Evolutionary conservation across 2,329 filamentous ascomycete species (phyloP).

Genomic region (Neocatenulostroma microsporum): DNA sequence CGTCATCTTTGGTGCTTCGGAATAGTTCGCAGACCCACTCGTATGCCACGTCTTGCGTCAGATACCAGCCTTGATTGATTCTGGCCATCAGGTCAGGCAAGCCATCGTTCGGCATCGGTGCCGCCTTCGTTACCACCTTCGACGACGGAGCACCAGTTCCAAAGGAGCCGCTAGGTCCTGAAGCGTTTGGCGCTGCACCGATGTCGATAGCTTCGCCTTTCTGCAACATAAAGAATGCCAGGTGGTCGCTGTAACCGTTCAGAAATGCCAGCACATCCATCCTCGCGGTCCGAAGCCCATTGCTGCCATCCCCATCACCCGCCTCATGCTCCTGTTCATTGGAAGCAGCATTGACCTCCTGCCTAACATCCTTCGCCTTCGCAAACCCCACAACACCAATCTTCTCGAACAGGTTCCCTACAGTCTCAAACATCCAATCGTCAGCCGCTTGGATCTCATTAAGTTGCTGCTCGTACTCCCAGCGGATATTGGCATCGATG

Average conservation of each 20-base stretch:
- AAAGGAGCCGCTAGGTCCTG: conserved; percentile 13
- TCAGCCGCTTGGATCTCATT: conserved; percentile 49
- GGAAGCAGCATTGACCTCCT: conserved; percentile 17
- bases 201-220: conserved; percentile 20
- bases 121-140: conserved; percentile 10
- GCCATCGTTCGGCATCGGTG: conserved; percentile 24
- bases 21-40: conserved; percentile 48
- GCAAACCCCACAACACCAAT: conserved; percentile 39
- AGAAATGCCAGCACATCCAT: conserved; percentile 21
- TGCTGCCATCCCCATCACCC: background rate
- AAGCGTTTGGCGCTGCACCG: conserved; percentile 9
- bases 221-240: conserved; percentile 20
- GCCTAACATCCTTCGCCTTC: conserved; percentile 20
- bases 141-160: conserved; percentile 9
- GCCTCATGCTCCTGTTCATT: conserved; percentile 5
- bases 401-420: conserved; percentile 46
- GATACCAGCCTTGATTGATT: conserved; percentile 42
- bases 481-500: conserved; percentile 43
- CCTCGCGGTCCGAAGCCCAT: conserved; percentile 15
- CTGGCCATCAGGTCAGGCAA: conserved; percentile 35
- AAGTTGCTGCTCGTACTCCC: conserved; percentile 49
- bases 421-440: conserved; percentile 49
- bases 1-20: conserved; percentile 30
- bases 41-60: conserved; percentile 46
- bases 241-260: conserved; percentile 22